Base-by-base conservation (phyloP, 495 filamentous ascomycete genomes). In the Symbiotaphrina buchneri region DNA sequence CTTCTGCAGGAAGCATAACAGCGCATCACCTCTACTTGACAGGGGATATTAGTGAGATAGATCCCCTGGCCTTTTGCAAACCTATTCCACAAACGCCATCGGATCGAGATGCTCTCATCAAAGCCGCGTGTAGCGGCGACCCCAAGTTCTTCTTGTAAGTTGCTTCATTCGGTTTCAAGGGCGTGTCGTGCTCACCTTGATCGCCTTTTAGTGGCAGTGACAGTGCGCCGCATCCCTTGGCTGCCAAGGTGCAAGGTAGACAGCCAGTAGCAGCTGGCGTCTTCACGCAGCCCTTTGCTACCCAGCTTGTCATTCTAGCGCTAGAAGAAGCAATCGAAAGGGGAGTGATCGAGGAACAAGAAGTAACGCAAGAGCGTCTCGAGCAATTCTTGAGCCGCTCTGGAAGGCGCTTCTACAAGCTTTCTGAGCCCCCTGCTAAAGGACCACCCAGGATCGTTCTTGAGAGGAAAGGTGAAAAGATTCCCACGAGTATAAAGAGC, bases 201-300 rank as follows among this genome's bases (percentile, higher is more conserved):
- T n/a, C n/a, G n/a, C n/a, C n/a, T n/a, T n/a, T n/a, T n/a, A n/a
- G n/a, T 31, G 59, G 61, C 26, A 70, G 57, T 19, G 74, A 80
- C 44, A 68, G 63, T 27, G 75, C 75, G 19, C 84, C 85, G 15
- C 84, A 94, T 53, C 71, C 73, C 6, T 62, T 72, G 10, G 46
- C 51, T 10, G 67, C 74, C 30, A 93, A 92, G 57, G 47, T 44
- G 32, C 15, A 48, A n/a, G 66, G 61, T 34, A 57, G 49, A 28
- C 56, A 58, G 30, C 74, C 63, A 51, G 51, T 59, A n/a, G 77
- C 81, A 4, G 81, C 78, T 3, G 83, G 85, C 16, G 74, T 85
- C 5, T 93, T 90, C 54, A 92, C 83, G 5, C 83, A 93, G 48
- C 75, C 78, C n/a, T 79, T 71, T 43, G 71, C 68, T n/a, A 69